Evolutionary conservation across 2,329 filamentous ascomycete species (phyloP).

Genomic region (Pseudogymnoascus sp.): DNA sequence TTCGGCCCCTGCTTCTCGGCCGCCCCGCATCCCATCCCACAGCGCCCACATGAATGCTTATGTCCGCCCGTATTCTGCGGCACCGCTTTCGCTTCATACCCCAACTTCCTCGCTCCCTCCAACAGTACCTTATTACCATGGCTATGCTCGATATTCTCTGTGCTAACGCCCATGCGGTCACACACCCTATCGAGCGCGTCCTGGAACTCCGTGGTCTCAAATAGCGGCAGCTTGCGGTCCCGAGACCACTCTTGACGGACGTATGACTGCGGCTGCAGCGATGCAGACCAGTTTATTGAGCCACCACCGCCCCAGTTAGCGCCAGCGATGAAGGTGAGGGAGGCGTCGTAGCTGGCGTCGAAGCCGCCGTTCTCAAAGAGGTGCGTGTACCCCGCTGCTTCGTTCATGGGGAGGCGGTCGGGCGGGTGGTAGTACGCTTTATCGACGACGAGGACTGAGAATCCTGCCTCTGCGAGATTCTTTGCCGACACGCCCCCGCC

Average conservation of each 20-base stretch:
- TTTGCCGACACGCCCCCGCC: slow-evolving; percentile 77
- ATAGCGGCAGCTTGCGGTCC: slow-evolving; percentile 58
- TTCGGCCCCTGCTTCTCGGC: slow-evolving; percentile 72
- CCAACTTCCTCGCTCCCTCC: slow-evolving; percentile 64
- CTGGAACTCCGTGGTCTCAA: slow-evolving; percentile 66
- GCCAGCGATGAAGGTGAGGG: slow-evolving; percentile 56
- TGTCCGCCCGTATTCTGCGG: slow-evolving; percentile 71
- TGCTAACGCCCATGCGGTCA: slow-evolving; percentile 64
- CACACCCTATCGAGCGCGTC: slow-evolving; percentile 72
- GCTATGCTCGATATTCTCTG: slow-evolving; percentile 61
- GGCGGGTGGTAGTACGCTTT: slow-evolving; percentile 71
- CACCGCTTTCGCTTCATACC: slow-evolving; percentile 58
- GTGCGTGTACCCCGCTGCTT: slow-evolving; percentile 48
- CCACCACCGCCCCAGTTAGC: slow-evolving; percentile 78
- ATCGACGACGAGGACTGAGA: slow-evolving; percentile 70
- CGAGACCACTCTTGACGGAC: slow-evolving; percentile 77
- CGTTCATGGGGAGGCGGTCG: slow-evolving; percentile 64
- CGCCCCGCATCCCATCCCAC: slow-evolving; percentile 51
- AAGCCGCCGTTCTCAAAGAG: slow-evolving; percentile 63
- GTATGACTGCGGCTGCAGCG: slow-evolving; percentile 58
- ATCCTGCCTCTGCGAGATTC: slow-evolving; percentile 66
- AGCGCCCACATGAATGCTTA: slow-evolving; percentile 65
- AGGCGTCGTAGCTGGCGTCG: slow-evolving; percentile 45
- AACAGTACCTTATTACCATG: slow-evolving; percentile 62
- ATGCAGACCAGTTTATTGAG: slow-evolving; percentile 74